Base-by-base conservation (phyloP, 345 rosid genomes). In the Ricinus communis region DNA sequence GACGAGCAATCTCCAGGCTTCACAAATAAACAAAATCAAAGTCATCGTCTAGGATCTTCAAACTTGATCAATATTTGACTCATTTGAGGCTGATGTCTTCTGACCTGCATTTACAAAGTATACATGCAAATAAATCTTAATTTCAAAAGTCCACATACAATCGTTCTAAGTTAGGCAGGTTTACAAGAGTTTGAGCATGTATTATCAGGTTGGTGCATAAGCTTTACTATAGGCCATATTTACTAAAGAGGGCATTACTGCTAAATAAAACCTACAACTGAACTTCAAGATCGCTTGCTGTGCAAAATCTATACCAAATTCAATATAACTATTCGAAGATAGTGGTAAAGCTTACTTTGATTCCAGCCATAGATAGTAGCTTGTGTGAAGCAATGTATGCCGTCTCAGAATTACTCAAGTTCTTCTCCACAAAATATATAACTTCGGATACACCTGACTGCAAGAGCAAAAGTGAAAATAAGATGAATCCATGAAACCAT, bases 401-500 rank as follows among this genome's bases (percentile, higher is more conserved):
- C n/a, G 78, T 61, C 49, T 90, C 87, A 30, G 91, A 76, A 67
- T 71, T 72, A 22, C 76, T 80, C 62, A 74, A 63, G 82, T 80
- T 83, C 85, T 91, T 91, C 81, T 90, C 95, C 80, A 88, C 84
- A 78, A 86, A 91, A 74, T 94, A 91, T 56, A 91, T 81, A 11
- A 91, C 95, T 75, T 90, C 95, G 13, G 90, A 62, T 64, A 94
- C 97, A 61, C 92, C 97, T 15, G 97, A 88, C 97, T 94, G 87
- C 84, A 82, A 80, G 36, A 71, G 50, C 21, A n/a, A n/a, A 70
- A 65, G 43, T 18, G 68, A 46, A 28, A 24, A 40, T 22, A 69
- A 33, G 46, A 21, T 3, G 56, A 52, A 69, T 57, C 73, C 22
- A 62, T 38, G 9, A 51, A 24, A 25, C 36, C 0, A 16, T 56